phyloP scores from a whole-genome alignment of 768 basidiomycete species.

The Lactifluus subvellereus region DNA sequence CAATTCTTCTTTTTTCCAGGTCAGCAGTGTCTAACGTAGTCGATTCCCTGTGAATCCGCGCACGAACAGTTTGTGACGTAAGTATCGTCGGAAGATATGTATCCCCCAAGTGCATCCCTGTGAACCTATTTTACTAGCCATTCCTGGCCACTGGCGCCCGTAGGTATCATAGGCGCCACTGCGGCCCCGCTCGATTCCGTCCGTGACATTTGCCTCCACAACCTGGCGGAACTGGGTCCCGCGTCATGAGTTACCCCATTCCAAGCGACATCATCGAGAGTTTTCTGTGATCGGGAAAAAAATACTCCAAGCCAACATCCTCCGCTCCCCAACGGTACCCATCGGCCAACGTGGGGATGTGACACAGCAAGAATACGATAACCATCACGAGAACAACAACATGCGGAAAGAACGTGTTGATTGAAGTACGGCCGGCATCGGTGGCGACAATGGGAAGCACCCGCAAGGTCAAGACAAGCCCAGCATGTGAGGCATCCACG shows the following conservation, averaged over 20 bases:
- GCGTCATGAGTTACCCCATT: neutral
- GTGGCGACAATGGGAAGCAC: neutral
- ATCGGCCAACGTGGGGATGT: neutral
- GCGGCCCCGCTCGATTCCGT: neutral
- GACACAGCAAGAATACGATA: neutral
- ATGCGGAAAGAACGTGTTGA: neutral
- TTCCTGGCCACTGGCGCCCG: too few relatives aligned
- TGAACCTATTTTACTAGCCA: too few relatives aligned
- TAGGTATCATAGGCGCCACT: neutral
- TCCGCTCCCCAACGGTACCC: neutral
- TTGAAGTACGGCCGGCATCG: neutral
- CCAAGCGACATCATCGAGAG: neutral
- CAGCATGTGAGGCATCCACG: neutral
- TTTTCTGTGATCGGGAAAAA: too few relatives aligned
- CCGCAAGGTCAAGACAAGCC: neutral
- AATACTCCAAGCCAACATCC: neutral
- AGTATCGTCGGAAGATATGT: too few relatives aligned
- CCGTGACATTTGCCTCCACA: neutral
- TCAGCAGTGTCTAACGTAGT: too few relatives aligned
- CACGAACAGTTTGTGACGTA: too few relatives aligned
- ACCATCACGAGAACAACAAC: neutral
- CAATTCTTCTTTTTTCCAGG: too few relatives aligned
- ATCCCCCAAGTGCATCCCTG: too few relatives aligned
- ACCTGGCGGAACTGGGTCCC: neutral
- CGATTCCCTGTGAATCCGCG: too few relatives aligned